Percentiles rank a stretch among this genome's conserved stretches.
Conservation (phyloP, 1,139 yeast genomes). For the Oligophagozyma castellii region DNA sequence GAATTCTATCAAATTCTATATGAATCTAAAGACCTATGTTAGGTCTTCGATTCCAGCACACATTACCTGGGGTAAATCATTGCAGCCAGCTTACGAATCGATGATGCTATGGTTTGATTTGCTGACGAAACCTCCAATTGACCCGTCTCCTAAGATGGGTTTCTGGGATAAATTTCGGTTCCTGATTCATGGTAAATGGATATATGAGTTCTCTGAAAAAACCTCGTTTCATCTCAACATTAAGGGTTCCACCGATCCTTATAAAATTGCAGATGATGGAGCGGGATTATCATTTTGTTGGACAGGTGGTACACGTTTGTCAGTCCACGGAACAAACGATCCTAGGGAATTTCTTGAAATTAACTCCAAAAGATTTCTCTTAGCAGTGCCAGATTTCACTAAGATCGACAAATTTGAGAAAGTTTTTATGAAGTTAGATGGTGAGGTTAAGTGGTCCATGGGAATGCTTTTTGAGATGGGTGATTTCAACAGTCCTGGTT, state of each 20-base stretch:
- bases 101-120: constrained; percentile 65
- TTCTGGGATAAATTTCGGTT: constrained; percentile 55
- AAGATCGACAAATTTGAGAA: constrained; percentile 25
- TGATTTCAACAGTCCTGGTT: constrained; percentile 18
- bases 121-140: constrained; percentile 62
- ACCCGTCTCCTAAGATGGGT: constrained; percentile 70
- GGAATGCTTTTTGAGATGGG: constrained; percentile 38
- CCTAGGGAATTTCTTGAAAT: constrained; percentile 50
- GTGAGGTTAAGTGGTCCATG: constrained; percentile 35
- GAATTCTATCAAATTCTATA: constrained; percentile 49
- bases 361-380: constrained; percentile 48
- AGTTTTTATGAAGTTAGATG: constrained; percentile 40
- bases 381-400: constrained; percentile 36
- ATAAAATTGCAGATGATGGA: constrained; percentile 47
- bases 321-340: constrained; percentile 44
- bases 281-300: constrained; percentile 76
- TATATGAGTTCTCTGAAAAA: constrained; percentile 28
- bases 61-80: constrained; percentile 73
- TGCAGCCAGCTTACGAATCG: constrained; percentile 69
- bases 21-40: constrained; percentile 42
- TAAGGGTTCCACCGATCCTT: constrained; percentile 57
- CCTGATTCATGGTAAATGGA: constrained; percentile 38
- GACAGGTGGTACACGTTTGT: constrained; percentile 49
- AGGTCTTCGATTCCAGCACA: constrained; percentile 46
- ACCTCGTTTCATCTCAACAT: constrained; percentile 23